These are phyloP conservation scores for Pelargonium fulgidum DNA, from an alignment of 441 rosid genomes.

Conservation along the genomic window DNA sequence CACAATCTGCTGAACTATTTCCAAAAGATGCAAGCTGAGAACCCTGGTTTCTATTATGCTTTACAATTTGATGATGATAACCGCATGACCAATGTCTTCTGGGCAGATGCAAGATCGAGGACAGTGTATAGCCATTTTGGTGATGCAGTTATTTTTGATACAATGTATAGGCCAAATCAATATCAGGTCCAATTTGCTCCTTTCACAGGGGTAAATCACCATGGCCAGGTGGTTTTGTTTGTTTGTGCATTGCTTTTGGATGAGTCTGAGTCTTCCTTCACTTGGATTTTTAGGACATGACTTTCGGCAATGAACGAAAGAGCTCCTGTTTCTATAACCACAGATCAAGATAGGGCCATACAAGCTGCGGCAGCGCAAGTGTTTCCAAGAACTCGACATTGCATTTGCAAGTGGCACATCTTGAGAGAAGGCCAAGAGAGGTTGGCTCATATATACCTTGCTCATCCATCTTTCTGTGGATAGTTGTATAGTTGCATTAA, in stretches of 20 bases:
- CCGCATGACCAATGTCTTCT: slow-evolving; percentile 56
- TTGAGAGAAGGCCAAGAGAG: slow-evolving; percentile 69
- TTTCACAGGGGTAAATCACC: slow-evolving; percentile 62
- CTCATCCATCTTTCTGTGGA: slow-evolving; percentile 50
- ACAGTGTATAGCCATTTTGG: slow-evolving; percentile 50
- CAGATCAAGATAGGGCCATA: slow-evolving; percentile 67
- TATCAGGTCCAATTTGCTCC: slow-evolving; percentile 64
- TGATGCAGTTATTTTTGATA: slow-evolving; percentile 57
- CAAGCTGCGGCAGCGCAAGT: slow-evolving; percentile 51
- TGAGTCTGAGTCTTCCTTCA: slow-evolving; percentile 56
- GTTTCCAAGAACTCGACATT: slow-evolving; percentile 54
- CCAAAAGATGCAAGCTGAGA: slow-evolving; percentile 58
- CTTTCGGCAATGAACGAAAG: slow-evolving; percentile 54
- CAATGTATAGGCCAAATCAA: slow-evolving; percentile 55
- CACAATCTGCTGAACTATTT: slow-evolving; percentile 57
- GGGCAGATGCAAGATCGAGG: slow-evolving; percentile 76
- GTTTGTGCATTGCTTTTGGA: slow-evolving; percentile 64
- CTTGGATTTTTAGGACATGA: slow-evolving; percentile 56
- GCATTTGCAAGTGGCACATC: slow-evolving; percentile 68
- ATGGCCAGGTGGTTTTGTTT: slow-evolving; percentile 57
- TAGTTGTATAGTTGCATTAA: slow-evolving; percentile 56
- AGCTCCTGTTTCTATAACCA: slow-evolving; percentile 51
- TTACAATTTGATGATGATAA: slow-evolving; percentile 58
- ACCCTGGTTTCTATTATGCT: slow-evolving; percentile 67
- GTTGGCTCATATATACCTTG: slow-evolving; percentile 49